Evolutionary conservation across 169 alveolate species (phyloP), one percentile per base, ranked within the genome.

Genomic region (Cryptosporidium ryanae): DNA sequence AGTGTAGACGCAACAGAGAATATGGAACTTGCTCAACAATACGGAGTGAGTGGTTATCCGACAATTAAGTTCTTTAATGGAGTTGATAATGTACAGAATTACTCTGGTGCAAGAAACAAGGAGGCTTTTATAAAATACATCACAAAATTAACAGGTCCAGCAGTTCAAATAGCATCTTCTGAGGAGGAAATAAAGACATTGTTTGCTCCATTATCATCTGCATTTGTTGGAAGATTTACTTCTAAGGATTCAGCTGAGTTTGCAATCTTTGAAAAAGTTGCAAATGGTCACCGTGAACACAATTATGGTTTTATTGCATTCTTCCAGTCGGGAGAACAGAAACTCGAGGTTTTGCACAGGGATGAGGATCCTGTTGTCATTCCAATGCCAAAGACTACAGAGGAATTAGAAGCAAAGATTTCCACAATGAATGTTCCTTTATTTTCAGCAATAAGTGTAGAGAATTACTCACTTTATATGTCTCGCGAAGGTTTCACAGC

Each of bases 101-200:
- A 89, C 82, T 90, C 87, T 21, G 99, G 98, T 65, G 96, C 97
- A 61, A 95, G 98, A 68, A 90, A 92, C 43, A 92, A 91, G 65
- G 91, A 91, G n/a, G 95, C 90, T 57, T 91, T 97, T 49, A 93
- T 94, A 52, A 89, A 84, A 92, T 97, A 97, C 97, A 91, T 95
- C 46, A 82, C 76, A 82, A 95, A 93, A 91, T 93, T 90, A 91
- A 91, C 95, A 27, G 97, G 97, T 21, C 96, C 97, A 34, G 96
- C 97, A n/a, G 90, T 92, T 31, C 90, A 89, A 8, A 68, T 65
- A 59, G 82, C 89, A 23, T 67, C 55, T 1, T 44, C 71, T 1
- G 84, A 61, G 18, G 90, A 81, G 1, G 65, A 49, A 17, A 49
- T 54, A 32, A 82, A 50, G 54, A 27, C 64, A 0, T 82, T 84